These are phyloP conservation scores for Syzygium jambos DNA, from an alignment of 345 rosid species.

Conservation along the genomic window DNA sequence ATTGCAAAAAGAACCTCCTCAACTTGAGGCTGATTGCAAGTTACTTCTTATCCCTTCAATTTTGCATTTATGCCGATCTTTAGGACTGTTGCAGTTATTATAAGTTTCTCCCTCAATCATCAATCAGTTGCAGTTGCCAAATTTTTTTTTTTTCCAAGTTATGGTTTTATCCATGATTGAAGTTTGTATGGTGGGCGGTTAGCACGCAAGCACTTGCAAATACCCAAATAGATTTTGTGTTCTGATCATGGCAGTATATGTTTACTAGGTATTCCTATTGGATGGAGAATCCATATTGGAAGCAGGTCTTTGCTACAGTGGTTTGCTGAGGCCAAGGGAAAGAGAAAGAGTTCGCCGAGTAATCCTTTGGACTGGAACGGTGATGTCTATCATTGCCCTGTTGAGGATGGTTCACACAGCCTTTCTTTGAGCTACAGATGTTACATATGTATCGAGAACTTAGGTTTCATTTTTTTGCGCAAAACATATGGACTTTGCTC, in stretches of 20 bases:
- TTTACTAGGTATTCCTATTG: constrained; percentile 49
- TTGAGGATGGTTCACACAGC: constrained; percentile 26
- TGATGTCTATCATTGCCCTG: constrained; percentile 35
- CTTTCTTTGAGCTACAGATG: constrained; percentile 20
- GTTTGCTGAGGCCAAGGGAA: constrained; percentile 41
- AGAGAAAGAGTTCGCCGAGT: constrained; percentile 37
- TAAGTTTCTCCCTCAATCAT: neutral
- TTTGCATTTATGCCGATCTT: neutral
- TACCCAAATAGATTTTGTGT: neutral
- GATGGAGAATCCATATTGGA: constrained; percentile 86
- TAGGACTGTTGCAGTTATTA: neutral
- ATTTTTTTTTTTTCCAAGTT: neutral
- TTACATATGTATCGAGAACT: neutral
- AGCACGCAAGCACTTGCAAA: neutral
- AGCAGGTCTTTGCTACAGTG: constrained; percentile 31
- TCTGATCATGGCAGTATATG: neutral
- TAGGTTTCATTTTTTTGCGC: neutral
- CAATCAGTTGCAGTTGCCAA: neutral
- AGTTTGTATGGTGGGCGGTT: neutral
- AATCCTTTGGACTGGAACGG: constrained; percentile 56
- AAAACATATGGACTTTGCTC: neutral
- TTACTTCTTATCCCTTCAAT: neutral
- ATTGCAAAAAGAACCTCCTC: no score
- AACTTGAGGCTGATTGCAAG: no score
- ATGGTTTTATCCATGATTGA: neutral